A percentile compares a stretch with the other conserved stretches of the same genome.
These are phyloP conservation scores for Aureoboletus auriporus DNA, from an alignment of 768 basidiomycete genomes.

Conservation along the genomic window DNA sequence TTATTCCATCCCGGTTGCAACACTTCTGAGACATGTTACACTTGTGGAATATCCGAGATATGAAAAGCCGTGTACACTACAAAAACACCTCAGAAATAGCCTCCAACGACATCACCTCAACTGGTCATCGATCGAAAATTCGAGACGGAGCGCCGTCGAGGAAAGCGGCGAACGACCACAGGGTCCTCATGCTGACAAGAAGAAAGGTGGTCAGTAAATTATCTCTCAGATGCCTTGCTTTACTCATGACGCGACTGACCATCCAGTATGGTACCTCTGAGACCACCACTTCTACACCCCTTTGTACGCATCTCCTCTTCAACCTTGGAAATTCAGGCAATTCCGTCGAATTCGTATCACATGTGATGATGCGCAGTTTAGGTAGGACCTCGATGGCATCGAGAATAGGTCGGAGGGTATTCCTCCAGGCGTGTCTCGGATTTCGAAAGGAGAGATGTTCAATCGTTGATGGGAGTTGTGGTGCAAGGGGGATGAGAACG, in stretches of 20 bases:
- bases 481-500: slow-evolving; percentile 24
- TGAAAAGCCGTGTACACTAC: too few species aligned
- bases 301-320: slow-evolving; percentile 26
- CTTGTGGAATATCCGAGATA: too few species aligned
- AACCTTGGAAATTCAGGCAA: slow-evolving; percentile 24
- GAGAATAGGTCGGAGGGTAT: slow-evolving; percentile 28
- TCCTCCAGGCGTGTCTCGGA: slow-evolving; percentile 1
- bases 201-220: not conserved
- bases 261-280: slow-evolving; percentile 31
- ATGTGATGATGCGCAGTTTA: slow-evolving; percentile 34
- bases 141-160: slow-evolving; percentile 32
- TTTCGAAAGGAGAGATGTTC: slow-evolving; percentile 40
- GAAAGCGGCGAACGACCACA: slow-evolving; percentile 29
- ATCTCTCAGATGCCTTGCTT: not conserved
- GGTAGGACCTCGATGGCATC: slow-evolving; percentile 31
- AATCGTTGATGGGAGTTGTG: slow-evolving; percentile 33
- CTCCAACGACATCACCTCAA: not conserved
- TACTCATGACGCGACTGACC: slow-evolving; percentile 26
- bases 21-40: too few species aligned
- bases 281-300: slow-evolving; percentile 25
- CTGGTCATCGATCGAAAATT: slow-evolving; percentile 34
- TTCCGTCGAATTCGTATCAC: slow-evolving; percentile 22
- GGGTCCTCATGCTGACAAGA: slow-evolving; percentile 35
- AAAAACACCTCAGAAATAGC: too few species aligned
- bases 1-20: too few species aligned